These are phyloP conservation scores for Pharnaceum exiguum DNA, from an alignment of 148 eudicot genomes.

Conservation along the genomic window DNA sequence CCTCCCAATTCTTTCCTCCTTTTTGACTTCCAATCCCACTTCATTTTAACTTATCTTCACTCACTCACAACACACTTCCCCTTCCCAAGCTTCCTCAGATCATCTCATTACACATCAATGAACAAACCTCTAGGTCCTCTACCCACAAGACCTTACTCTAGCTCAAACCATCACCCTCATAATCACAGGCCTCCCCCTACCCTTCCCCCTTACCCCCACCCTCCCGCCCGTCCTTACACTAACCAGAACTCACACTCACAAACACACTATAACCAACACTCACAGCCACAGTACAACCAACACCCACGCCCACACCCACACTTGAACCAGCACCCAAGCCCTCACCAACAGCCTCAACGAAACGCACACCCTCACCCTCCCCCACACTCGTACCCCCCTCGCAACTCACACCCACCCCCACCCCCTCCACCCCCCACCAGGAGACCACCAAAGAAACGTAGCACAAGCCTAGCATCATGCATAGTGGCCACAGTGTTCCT, in stretches of 20 bases:
- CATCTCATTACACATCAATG: neutral
- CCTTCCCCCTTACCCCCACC: neutral
- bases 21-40: constrained; percentile 1
- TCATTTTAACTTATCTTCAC: neutral
- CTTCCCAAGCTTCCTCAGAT: constrained; percentile 1
- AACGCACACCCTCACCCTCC: neutral
- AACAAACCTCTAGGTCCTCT: neutral
- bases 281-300: too few relatives aligned
- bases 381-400: constrained; percentile 3
- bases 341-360: neutral
- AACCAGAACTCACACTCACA: neutral
- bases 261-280: neutral
- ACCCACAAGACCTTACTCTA: neutral
- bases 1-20: constrained; percentile 6
- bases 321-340: neutral
- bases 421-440: constrained; percentile 5
- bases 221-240: neutral
- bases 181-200: constrained; percentile 5
- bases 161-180: neutral
- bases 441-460: constrained; percentile 19
- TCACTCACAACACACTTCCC: neutral
- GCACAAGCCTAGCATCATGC: constrained; percentile 67
- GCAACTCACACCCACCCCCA: constrained; percentile 4
- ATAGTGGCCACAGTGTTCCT: constrained; percentile 72
- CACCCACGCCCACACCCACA: constrained; percentile 6